Evolutionary conservation across 495 filamentous ascomycete genomes (phyloP).

Genomic region (Hyaloscypha finlandica): DNA sequence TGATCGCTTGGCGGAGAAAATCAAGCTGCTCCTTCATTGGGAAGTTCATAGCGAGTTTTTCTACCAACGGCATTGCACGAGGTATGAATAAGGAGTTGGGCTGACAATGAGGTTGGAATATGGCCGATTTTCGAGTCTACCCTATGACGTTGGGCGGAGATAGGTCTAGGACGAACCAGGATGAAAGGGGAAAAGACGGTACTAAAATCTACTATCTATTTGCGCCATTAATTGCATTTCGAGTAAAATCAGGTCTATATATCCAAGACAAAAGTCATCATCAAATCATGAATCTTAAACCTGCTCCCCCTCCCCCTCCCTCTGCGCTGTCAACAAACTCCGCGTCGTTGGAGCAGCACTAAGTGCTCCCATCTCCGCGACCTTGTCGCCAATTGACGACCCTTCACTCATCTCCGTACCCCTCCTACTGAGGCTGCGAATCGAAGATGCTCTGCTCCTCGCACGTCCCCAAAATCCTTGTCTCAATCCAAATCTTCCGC

Average conservation of each 20-base stretch:
- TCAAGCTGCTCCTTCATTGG: no score
- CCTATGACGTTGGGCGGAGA: neutral
- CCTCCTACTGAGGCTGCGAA: conserved; percentile 24
- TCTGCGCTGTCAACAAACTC: conserved; percentile 3
- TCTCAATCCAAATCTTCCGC: conserved; percentile 31
- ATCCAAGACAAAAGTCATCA: neutral
- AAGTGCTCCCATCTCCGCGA: conserved; percentile 21
- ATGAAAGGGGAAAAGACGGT: neutral
- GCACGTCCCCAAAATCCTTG: conserved; percentile 44
- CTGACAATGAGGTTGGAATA: no score
- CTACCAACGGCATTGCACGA: no score
- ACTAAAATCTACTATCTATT: neutral
- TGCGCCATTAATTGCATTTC: neutral
- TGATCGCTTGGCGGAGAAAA: no score
- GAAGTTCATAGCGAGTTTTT: no score
- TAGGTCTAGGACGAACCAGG: neutral
- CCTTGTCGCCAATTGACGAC: conserved; percentile 13
- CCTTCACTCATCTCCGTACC: conserved; percentile 15
- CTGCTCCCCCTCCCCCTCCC: neutral
- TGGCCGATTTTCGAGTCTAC: neutral
- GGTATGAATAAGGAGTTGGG: no score
- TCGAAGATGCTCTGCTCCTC: conserved; percentile 32
- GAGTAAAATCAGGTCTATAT: no score
- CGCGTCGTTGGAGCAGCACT: conserved; percentile 19
- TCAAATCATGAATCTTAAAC: neutral